Evolutionary conservation across 805 yeast genomes (phyloP).

Genomic region (Citeromyces matritensis): DNA sequence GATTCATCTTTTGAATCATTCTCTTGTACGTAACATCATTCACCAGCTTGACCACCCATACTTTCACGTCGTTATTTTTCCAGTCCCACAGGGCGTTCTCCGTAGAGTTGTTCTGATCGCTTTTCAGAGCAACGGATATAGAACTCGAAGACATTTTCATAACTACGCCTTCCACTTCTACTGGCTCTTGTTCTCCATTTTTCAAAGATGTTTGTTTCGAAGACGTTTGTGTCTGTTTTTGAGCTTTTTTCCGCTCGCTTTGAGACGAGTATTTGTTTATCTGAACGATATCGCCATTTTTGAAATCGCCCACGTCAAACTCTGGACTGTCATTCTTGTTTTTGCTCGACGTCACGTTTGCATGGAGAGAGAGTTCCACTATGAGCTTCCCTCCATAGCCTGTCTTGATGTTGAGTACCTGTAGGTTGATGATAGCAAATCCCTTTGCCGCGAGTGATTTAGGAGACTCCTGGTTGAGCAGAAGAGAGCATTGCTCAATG

Average conservation of each 20-base stretch:
- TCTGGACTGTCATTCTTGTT: neutral
- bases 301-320: conserved; percentile 34
- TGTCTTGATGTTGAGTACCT: conserved; percentile 44
- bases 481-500: conserved; percentile 14
- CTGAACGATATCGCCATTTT: conserved; percentile 67
- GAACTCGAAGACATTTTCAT: conserved; percentile 30
- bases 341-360: conserved; percentile 8
- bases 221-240: conserved; percentile 15
- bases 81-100: conserved; percentile 36
- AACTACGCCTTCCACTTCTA: conserved; percentile 47
- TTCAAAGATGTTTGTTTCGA: conserved; percentile 8
- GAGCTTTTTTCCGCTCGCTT: conserved; percentile 7
- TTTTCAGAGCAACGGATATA: conserved; percentile 43
- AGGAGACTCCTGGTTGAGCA: conserved; percentile 20
- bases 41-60: conserved; percentile 56
- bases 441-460: conserved; percentile 59
- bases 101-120: conserved; percentile 7
- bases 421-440: conserved; percentile 57
- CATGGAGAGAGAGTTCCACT: conserved; percentile 45
- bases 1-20: conserved; percentile 66
- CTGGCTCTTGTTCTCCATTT: conserved; percentile 9
- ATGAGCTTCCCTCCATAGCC: conserved; percentile 70
- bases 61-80: conserved; percentile 24
- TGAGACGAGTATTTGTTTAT: conserved; percentile 28
- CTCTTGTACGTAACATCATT: conserved; percentile 63